phyloP scores from a whole-genome alignment of 106 monocot species.

The Platanthera guangdongensis region DNA sequence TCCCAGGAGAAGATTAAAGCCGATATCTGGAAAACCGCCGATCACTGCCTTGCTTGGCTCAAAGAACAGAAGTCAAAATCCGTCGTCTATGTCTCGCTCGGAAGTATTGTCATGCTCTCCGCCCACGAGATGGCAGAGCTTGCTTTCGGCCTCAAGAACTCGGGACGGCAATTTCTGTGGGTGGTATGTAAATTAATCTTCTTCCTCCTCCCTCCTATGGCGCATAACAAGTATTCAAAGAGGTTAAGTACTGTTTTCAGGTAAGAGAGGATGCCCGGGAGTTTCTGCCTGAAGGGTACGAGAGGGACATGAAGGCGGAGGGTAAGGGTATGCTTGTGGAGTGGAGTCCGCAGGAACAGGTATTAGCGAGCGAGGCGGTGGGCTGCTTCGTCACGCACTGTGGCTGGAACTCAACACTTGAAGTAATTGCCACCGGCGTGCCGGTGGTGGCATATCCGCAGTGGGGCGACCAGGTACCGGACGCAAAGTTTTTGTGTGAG shows the following conservation, averaged over 20 bases:
- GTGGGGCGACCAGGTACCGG: conserved; percentile 44
- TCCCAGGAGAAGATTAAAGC: conserved; percentile 6
- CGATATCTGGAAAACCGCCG: conserved; percentile 22
- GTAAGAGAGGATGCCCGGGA: conserved; percentile 20
- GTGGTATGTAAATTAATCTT: conserved; percentile 14
- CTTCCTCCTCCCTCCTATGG: neutral
- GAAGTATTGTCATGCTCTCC: conserved; percentile 45
- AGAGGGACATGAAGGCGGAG: conserved; percentile 15
- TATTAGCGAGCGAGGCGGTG: conserved; percentile 30
- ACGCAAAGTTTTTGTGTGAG: conserved; percentile 57
- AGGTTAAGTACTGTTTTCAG: neutral
- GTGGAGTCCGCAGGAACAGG: conserved; percentile 63
- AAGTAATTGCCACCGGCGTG: conserved; percentile 46
- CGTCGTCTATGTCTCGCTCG: conserved; percentile 64
- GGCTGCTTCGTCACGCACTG: conserved; percentile 70
- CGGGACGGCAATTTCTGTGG: conserved; percentile 57
- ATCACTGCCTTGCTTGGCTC: conserved; percentile 46
- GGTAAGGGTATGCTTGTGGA: conserved; percentile 39
- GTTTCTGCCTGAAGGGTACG: conserved; percentile 43
- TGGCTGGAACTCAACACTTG: conserved; percentile 71
- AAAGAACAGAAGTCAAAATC: conserved; percentile 27
- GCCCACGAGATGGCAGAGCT: conserved; percentile 51
- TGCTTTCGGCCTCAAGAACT: conserved; percentile 29
- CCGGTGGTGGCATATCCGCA: conserved; percentile 52
- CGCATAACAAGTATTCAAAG: neutral